These are phyloP conservation scores for Pyracantha coccinea DNA, from an alignment of 331 rosid species.

Conservation along the genomic window DNA sequence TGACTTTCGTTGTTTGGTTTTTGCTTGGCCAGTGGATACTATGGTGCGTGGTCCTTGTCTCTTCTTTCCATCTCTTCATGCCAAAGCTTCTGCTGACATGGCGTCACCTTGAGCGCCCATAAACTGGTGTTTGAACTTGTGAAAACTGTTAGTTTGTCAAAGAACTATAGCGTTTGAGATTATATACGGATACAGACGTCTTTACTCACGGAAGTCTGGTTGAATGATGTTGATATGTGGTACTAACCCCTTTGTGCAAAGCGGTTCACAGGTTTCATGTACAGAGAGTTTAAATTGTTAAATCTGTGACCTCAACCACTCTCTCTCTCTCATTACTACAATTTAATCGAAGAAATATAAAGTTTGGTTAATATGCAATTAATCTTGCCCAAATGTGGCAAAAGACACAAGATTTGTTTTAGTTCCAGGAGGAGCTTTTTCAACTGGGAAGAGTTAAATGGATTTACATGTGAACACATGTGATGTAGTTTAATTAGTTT, in stretches of 20 bases:
- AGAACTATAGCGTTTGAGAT: neutral
- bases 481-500: neutral
- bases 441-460: neutral
- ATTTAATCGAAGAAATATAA: neutral
- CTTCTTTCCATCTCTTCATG: neutral
- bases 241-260: constrained; percentile 5
- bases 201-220: neutral
- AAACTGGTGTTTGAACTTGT: neutral
- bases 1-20: neutral
- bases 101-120: neutral
- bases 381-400: neutral
- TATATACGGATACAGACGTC: neutral
- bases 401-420: neutral
- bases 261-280: constrained; percentile 3
- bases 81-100: constrained; percentile 2
- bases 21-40: constrained; percentile 12
- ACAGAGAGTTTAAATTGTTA: neutral
- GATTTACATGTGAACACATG: neutral
- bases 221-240: neutral
- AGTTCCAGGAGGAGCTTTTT: neutral
- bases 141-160: neutral
- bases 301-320: neutral
- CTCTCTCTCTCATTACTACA: neutral
- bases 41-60: constrained; percentile 13
- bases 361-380: neutral